Evolutionary conservation across 1,139 yeast species (phyloP), one percentile per base, ranked within the genome.

Genomic region (Candida pseudoviswanathii): DNA sequence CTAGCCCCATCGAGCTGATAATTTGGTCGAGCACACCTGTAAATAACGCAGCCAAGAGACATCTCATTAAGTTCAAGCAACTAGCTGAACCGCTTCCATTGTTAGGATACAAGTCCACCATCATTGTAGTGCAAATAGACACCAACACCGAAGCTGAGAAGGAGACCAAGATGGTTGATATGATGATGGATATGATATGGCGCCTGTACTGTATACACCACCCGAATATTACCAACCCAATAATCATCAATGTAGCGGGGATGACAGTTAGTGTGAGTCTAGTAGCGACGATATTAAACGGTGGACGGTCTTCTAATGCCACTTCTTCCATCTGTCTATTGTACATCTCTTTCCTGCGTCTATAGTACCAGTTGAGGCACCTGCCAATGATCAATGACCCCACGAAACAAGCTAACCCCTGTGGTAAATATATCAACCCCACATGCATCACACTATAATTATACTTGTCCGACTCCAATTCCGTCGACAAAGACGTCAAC

Each of bases 371-470:
- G 52, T 73, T 66, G 45, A 73, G 53, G 3, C 57, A 26, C 44
- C 52, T 59, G 0, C 78, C 78, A 3, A 66, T 58, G 1, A 59
- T 21, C n/a, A 73, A 45, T 0, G 77, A 68, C 1, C 71, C 67
- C 5, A 63, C 29, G 11, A 73, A 58, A 41, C 73, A 65, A 6
- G 61, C 58, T 2, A 73, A 49, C 16, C 78, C 78, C 48, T 72
- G 77, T 9, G 78, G 77, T 32, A 73, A 57, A 47, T 73, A 73
- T 5, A 72, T 61, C 31, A 67, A 57, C 21, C 78, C 78, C 5
- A 72, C 73, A 50, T 71, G 67, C 57, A 71, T 57, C 1, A 71
- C 68, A 9, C 65, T 51, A 53, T 71, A 73, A 44, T 66, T 59
- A 54, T 71, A 73, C 3, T 61, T 64, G 4, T 56, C 50, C 1